Percentiles rank a stretch among this genome's conserved stretches.
These are phyloP conservation scores for Gossypium schwendimanii DNA, from an alignment of 441 rosid genomes.

Conservation along the genomic window DNA sequence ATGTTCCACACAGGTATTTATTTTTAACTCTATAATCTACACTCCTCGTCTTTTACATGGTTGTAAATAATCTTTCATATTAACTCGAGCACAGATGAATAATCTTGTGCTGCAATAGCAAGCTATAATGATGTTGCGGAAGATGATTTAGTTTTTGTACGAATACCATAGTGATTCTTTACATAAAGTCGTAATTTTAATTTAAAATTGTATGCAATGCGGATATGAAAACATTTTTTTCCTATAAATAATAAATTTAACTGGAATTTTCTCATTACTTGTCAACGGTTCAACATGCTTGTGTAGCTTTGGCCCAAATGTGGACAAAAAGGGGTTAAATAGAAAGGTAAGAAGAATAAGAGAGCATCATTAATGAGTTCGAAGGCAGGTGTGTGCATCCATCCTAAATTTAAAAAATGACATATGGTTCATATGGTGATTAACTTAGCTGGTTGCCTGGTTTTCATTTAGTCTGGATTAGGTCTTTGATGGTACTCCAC, in stretches of 20 bases:
- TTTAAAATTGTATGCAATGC: neutral
- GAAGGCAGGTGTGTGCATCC: neutral
- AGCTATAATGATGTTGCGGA: neutral
- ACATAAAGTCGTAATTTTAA: neutral
- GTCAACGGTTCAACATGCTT: neutral
- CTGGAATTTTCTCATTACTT: neutral
- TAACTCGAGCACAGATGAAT: neutral
- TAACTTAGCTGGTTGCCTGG: conserved; percentile 3
- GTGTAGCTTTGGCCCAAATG: neutral
- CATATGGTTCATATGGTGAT: neutral
- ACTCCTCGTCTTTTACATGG: neutral
- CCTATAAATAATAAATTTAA: neutral
- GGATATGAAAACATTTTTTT: neutral
- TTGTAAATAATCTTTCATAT: neutral
- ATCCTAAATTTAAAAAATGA: neutral
- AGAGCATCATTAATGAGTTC: neutral
- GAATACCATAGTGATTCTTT: neutral
- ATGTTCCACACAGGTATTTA: conserved; percentile 79
- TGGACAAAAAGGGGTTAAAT: neutral
- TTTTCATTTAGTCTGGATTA: neutral
- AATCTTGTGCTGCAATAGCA: neutral
- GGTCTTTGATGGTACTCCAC: neutral
- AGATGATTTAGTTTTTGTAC: conserved; percentile 1
- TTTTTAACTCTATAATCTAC: neutral
- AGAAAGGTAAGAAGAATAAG: neutral